A percentile compares a stretch with the other conserved stretches of the same genome.
Conservation (phyloP, 2,329 filamentous ascomycete genomes). For the Sclerotinia spermophila region DNA sequence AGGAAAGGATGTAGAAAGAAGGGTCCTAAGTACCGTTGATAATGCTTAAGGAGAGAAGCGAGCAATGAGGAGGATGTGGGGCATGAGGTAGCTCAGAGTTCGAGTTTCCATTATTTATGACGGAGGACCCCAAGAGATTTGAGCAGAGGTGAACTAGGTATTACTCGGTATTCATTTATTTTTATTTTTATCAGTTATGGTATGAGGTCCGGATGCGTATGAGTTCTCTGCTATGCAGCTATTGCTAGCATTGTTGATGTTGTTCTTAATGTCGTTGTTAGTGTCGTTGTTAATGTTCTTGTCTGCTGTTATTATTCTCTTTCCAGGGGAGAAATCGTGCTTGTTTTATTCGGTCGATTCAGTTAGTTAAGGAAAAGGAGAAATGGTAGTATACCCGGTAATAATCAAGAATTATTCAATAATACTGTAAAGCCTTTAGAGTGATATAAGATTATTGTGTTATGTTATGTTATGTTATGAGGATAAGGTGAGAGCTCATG, state of each 20-base stretch:
- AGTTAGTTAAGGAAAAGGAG: not conserved
- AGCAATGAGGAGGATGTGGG: not conserved
- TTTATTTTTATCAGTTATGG: not conserved
- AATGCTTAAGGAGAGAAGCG: conserved; percentile 24
- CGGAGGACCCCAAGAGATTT: not conserved
- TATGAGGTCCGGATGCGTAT: not conserved
- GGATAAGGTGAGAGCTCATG: not conserved
- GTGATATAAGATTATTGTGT: not conserved
- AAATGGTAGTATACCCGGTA: not conserved
- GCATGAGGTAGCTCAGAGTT: not conserved
- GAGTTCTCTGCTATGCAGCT: not conserved
- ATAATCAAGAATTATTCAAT: not conserved
- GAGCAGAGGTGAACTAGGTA: not conserved
- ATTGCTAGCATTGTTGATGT: not conserved
- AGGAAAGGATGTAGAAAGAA: conserved; percentile 24
- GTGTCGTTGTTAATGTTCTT: not conserved
- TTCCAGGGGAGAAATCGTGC: not conserved
- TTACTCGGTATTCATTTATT: not conserved
- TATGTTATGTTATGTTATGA: not conserved
- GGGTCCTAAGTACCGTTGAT: conserved; percentile 28
- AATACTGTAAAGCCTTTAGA: not conserved
- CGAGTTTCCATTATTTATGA: not conserved
- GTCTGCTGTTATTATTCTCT: not conserved
- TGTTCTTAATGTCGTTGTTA: conserved; percentile 7
- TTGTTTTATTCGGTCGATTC: not conserved